Conservation (phyloP, 805 yeast genomes). For the Kodamaea laetipori region DNA sequence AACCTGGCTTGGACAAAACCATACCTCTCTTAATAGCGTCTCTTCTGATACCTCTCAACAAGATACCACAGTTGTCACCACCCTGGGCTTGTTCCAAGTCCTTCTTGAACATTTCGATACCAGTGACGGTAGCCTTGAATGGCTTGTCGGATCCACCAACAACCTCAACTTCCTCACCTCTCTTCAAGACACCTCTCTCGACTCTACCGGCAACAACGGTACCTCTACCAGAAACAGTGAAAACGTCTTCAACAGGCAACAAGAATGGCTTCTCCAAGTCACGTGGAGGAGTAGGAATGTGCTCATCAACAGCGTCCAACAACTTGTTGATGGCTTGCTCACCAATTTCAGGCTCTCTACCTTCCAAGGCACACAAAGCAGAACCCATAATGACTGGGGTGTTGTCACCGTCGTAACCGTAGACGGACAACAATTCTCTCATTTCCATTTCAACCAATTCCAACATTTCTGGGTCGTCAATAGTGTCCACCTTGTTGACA, state of each 20-base stretch:
- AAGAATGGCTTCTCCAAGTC: conserved; percentile 95
- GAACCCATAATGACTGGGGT: conserved; percentile 99
- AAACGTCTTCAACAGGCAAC: conserved; percentile 96
- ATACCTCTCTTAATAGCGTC: conserved; percentile 96
- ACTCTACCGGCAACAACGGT: conserved; percentile 99
- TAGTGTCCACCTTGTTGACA: conserved; percentile 96
- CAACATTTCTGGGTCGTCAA: conserved; percentile 98
- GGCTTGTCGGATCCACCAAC: conserved; percentile 89
- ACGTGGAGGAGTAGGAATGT: conserved; percentile 95
- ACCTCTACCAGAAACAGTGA: conserved; percentile 99
- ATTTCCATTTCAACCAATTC: conserved; percentile 99
- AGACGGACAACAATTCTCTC: conserved; percentile 89
- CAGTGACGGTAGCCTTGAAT: conserved; percentile 92
- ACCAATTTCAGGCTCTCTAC: conserved; percentile 87
- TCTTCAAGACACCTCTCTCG: conserved; percentile 95
- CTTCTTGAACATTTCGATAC: conserved; percentile 99
- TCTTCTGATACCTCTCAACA: conserved; percentile 97
- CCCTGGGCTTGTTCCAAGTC: conserved; percentile 97
- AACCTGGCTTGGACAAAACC: conserved; percentile 92
- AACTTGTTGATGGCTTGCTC: conserved; percentile 77
- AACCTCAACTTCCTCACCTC: conserved; percentile 98
- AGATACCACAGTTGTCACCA: conserved; percentile 98
- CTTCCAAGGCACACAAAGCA: conserved; percentile 94
- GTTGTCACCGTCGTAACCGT: conserved; percentile 98
- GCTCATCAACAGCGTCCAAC: conserved; percentile 88